Base-by-base conservation (phyloP, 2,329 filamentous ascomycete species). In the Pseudocercospora musae region DNA sequence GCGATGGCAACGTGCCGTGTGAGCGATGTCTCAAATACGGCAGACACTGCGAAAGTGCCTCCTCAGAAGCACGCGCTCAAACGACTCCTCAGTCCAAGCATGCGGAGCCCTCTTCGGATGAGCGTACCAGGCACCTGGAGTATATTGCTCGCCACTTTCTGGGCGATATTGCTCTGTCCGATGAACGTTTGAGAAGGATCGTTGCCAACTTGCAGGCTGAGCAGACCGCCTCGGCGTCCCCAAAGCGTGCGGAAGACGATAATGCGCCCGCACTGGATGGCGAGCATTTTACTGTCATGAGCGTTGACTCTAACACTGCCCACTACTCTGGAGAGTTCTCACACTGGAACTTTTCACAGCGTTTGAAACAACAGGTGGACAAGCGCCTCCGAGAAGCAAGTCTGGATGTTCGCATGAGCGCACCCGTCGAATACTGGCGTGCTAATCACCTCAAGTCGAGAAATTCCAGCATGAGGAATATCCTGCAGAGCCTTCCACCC, bases 251-350 rank as follows among this genome's bases (percentile, higher is more conserved):
- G 7, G 58, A 59, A n/a, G 63, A 67, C 0, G 73, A 73, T 11
- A 76, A 78, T 53, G 77, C 79, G 58, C 62, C 78, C 50, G 75
- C 75, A 0, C 44, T 66, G 52, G 64, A 66, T 44, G 62, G 64
- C 20, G 64, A 66, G 53, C 59, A 48, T n/a, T 65, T 65, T 53
- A 65, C 60, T 1, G 63, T 65, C n/a, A 62, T 62, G 44, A 57
- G 52, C 20, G 50, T 65, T 15, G 59, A 57, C 2, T 54, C 53
- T 10, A 62, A 62, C 27, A 62, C 58, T 5, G 58, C 63, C 20
- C 63, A 80, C 62, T 80, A 80, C 65, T 80, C 78, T 3, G 78
- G 78, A 20, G 78, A 80, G 63, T 79, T 79, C 57, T 78, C 76
- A 8, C 79, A 79, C 57, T 69, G 79, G 59, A 79, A 78, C 57